phyloP scores from a whole-genome alignment of 345 rosid species.

The Streptanthus diversifolius region DNA sequence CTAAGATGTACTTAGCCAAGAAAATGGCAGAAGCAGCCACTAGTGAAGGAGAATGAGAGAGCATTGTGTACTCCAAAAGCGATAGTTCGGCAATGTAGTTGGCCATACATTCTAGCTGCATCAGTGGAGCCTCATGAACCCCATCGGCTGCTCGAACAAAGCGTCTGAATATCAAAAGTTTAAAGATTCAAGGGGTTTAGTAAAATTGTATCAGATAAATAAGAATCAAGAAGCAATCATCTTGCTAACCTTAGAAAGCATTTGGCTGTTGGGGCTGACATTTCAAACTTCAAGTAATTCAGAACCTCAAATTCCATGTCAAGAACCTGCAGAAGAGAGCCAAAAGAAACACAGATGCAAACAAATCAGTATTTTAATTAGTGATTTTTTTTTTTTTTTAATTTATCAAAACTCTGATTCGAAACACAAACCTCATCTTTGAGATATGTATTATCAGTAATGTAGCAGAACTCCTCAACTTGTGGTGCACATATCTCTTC shows the following conservation, averaged over 20 bases:
- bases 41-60: slow-evolving; percentile 69
- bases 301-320: slow-evolving; percentile 87
- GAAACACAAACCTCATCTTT: slow-evolving; percentile 58
- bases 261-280: slow-evolving; percentile 91
- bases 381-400: background rate
- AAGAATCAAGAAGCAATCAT: background rate
- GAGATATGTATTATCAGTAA: slow-evolving; percentile 90
- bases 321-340: slow-evolving; percentile 41
- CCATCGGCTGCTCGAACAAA: slow-evolving; percentile 89
- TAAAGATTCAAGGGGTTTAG: slow-evolving; percentile 4
- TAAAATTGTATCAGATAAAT: background rate
- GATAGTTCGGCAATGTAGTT: slow-evolving; percentile 76
- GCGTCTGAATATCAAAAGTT: slow-evolving; percentile 46
- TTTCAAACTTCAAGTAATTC: slow-evolving; percentile 86
- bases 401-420: background rate
- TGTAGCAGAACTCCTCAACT: slow-evolving; percentile 93
- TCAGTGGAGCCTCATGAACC: slow-evolving; percentile 59
- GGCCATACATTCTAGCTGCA: slow-evolving; percentile 90
- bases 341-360: background rate
- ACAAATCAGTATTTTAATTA: background rate
- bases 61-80: slow-evolving; percentile 80
- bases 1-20: slow-evolving; percentile 73
- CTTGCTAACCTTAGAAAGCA: slow-evolving; percentile 71
- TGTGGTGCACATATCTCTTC: slow-evolving; percentile 99
- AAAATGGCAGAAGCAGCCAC: slow-evolving; percentile 86